Conservation (phyloP, 2,329 filamentous ascomycete genomes). For the Pyrenochaeta sp. region DNA sequence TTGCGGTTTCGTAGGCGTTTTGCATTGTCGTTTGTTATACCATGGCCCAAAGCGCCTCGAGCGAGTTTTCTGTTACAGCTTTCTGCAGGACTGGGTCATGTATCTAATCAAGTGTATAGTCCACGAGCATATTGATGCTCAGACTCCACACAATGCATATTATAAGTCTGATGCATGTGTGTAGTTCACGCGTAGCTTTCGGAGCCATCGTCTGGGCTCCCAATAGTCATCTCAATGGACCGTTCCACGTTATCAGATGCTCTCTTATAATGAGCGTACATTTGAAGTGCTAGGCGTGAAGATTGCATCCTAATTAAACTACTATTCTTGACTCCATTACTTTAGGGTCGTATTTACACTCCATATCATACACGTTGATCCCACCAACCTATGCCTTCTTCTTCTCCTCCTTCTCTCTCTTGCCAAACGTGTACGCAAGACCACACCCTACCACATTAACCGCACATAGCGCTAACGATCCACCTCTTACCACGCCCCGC, state of each 20-base stretch:
- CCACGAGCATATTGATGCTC: background rate
- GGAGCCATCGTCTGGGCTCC: background rate
- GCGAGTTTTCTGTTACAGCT: background rate
- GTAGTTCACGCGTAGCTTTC: no score
- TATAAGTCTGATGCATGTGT: no score
- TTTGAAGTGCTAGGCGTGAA: background rate
- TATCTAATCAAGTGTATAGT: background rate
- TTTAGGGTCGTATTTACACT: background rate
- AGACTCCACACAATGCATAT: no score
- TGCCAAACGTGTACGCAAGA: slow-evolving; percentile 61
- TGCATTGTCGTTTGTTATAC: slow-evolving; percentile 20
- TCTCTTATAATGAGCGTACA: background rate
- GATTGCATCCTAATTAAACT: background rate
- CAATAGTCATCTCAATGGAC: background rate
- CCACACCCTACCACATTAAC: slow-evolving; percentile 62
- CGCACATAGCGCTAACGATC: slow-evolving; percentile 60
- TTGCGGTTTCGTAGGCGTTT: slow-evolving; percentile 7
- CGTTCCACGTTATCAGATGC: background rate
- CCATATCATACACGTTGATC: slow-evolving; percentile 8
- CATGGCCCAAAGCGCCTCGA: slow-evolving; percentile 8
- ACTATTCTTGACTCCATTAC: background rate
- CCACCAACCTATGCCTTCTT: slow-evolving; percentile 12
- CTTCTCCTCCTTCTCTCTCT: slow-evolving; percentile 49
- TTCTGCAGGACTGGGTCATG: background rate
- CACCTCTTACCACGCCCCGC: slow-evolving; percentile 61